phyloP scores from a whole-genome alignment of 2,329 filamentous ascomycete genomes.

The Clarireedia homoeocarpa region DNA sequence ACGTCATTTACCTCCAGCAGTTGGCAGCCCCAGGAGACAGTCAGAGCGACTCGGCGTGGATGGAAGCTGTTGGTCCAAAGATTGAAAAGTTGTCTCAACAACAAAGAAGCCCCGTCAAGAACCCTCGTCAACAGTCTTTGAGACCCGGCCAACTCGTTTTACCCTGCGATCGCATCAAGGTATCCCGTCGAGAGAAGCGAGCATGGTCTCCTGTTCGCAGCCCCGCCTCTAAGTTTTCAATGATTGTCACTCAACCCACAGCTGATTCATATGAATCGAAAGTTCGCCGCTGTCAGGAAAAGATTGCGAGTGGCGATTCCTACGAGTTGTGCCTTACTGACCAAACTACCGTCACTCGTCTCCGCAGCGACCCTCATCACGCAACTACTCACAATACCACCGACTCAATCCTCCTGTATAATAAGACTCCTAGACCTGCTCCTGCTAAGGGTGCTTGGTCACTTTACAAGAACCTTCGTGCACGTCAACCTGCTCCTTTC shows the following conservation, averaged over 20 bases:
- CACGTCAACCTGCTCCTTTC: slow-evolving; percentile 36
- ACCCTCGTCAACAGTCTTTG: neutral
- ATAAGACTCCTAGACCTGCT: slow-evolving; percentile 9
- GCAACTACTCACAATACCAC: slow-evolving; percentile 2
- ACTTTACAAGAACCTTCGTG: slow-evolving; percentile 27
- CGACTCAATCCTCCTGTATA: slow-evolving; percentile 7
- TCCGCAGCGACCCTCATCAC: slow-evolving; percentile 2
- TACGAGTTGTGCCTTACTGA: slow-evolving; percentile 35
- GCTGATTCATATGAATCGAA: slow-evolving; percentile 28
- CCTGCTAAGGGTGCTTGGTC: slow-evolving; percentile 20
- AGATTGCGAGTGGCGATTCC: slow-evolving; percentile 32
- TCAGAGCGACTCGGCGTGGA: slow-evolving; percentile 23
- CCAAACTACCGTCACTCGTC: slow-evolving; percentile 21
- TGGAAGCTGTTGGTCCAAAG: slow-evolving; percentile 12
- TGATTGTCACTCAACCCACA: slow-evolving; percentile 20
- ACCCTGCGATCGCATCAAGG: slow-evolving; percentile 4
- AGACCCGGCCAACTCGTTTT: neutral
- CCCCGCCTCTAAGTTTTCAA: neutral
- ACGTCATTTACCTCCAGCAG: slow-evolving; percentile 51
- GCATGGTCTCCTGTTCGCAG: slow-evolving; percentile 7
- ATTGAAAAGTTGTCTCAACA: slow-evolving; percentile 9
- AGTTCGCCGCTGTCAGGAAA: slow-evolving; percentile 30
- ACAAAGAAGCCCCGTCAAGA: slow-evolving; percentile 2
- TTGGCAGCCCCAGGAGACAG: slow-evolving; percentile 32
- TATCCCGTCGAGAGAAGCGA: slow-evolving; percentile 5